Conservation (phyloP, 305 asterid species). For the Fraxinus floribunda region DNA sequence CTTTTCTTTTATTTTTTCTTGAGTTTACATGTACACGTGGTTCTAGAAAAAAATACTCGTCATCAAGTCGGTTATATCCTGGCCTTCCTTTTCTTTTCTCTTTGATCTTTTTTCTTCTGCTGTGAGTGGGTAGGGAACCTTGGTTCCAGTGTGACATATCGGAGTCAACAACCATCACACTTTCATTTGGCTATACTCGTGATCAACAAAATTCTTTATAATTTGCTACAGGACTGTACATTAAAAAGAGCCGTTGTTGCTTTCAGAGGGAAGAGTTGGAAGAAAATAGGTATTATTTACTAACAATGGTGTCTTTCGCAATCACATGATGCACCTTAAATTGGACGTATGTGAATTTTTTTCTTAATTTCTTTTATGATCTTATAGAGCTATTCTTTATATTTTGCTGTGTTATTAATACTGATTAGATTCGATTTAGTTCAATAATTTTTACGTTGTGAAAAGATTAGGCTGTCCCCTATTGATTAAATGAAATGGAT, state of each 20-base stretch:
- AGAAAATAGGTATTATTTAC: conserved; percentile 75
- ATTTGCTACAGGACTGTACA: conserved; percentile 65
- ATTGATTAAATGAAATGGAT: conserved; percentile 5
- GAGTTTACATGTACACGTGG: neutral
- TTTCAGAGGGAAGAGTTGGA: conserved; percentile 91
- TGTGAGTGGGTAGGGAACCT: neutral
- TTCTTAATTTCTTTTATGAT: conserved; percentile 17
- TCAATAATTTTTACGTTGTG: neutral
- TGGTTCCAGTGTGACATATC: neutral
- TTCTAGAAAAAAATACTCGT: neutral
- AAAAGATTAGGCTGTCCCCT: neutral
- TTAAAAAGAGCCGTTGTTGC: conserved; percentile 68
- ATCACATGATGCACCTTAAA: neutral
- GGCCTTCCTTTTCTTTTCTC: neutral
- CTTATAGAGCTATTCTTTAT: neutral
- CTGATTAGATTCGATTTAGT: conserved; percentile 3
- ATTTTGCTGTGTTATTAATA: conserved; percentile 1
- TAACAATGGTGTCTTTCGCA: neutral
- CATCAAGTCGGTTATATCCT: neutral
- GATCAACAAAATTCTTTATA: neutral
- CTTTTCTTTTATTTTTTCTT: neutral
- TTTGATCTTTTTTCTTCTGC: neutral
- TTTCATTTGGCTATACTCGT: neutral
- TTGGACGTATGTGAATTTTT: neutral
- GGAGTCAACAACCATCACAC: neutral